These are phyloP conservation scores for Ammopiptanthus mongolicus DNA, from an alignment of 306 rosid species.

Conservation along the genomic window DNA sequence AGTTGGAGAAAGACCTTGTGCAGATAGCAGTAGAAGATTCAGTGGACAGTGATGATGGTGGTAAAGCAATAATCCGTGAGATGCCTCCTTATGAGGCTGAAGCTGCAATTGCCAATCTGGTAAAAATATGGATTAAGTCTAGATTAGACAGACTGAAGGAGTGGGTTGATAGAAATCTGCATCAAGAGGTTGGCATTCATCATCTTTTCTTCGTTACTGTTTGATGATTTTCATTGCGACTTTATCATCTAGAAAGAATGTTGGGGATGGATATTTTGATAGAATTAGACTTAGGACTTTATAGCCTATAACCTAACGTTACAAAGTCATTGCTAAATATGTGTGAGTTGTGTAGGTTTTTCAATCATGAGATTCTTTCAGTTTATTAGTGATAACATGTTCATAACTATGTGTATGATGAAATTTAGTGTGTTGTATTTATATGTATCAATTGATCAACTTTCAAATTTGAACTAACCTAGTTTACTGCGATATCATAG, in stretches of 20 bases:
- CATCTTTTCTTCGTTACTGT: not conserved
- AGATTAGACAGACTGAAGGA: conserved; percentile 87
- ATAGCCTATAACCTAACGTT: not conserved
- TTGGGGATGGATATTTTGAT: not conserved
- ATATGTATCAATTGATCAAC: not conserved
- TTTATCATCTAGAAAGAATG: not conserved
- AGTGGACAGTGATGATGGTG: conserved; percentile 95
- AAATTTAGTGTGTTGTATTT: not conserved
- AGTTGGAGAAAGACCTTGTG: conserved; percentile 97
- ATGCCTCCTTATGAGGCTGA: conserved; percentile 99
- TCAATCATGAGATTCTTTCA: not conserved
- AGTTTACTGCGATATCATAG: conserved; percentile 43
- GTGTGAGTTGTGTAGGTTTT: not conserved
- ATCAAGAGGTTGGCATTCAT: conserved; percentile 80
- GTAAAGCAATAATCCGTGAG: conserved; percentile 97
- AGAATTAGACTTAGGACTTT: not conserved
- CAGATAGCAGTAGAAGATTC: conserved; percentile 94
- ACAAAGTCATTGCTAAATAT: not conserved
- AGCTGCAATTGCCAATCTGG: conserved; percentile 87
- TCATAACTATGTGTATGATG: not conserved
- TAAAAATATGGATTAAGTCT: conserved; percentile 82
- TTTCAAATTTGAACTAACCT: conserved; percentile 24
- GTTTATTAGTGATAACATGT: not conserved
- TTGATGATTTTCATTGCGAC: conserved; percentile 16
- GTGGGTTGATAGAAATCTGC: conserved; percentile 92